These are phyloP conservation scores for Fusarium nurragi DNA, from an alignment of 2,329 filamentous ascomycete genomes.

Conservation along the genomic window DNA sequence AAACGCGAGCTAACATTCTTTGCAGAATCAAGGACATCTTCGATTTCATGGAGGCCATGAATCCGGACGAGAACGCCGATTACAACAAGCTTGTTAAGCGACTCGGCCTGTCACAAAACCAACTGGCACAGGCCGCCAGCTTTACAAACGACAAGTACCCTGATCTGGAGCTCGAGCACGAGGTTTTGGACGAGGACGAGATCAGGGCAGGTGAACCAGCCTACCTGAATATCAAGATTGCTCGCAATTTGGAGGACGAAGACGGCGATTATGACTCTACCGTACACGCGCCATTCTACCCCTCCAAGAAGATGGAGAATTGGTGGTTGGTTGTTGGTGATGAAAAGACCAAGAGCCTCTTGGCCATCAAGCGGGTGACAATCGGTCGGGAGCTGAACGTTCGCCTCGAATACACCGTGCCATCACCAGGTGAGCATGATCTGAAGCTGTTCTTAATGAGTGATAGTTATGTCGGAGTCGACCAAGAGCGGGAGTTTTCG, in stretches of 20 bases:
- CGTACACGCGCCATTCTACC: conserved; percentile 96
- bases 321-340: conserved; percentile 99
- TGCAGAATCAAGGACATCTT: conserved; percentile 88
- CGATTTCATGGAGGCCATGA: conserved; percentile 99
- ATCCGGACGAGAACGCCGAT: conserved; percentile 88
- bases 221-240: conserved; percentile 84
- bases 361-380: conserved; percentile 95
- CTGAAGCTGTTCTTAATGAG: conserved; percentile 95
- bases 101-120: conserved; percentile 80
- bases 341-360: conserved; percentile 83
- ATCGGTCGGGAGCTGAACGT: conserved; percentile 81
- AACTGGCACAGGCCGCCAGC: conserved; percentile 87
- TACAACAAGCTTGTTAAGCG: conserved; percentile 81
- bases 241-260: conserved; percentile 77
- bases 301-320: conserved; percentile 90
- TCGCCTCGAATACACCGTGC: conserved; percentile 87
- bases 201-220: conserved; percentile 83
- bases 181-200: conserved; percentile 81
- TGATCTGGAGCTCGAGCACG: conserved; percentile 90
- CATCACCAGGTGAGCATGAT: conserved; percentile 82
- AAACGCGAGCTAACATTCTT: conserved; percentile 45
- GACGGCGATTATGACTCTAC: conserved; percentile 75
- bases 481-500: conserved; percentile 91
- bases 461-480: conserved; percentile 95
- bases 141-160: conserved; percentile 98